These are phyloP conservation scores for Ceratocystis cubensis DNA, from an alignment of 2,329 filamentous ascomycete species.

Conservation along the genomic window DNA sequence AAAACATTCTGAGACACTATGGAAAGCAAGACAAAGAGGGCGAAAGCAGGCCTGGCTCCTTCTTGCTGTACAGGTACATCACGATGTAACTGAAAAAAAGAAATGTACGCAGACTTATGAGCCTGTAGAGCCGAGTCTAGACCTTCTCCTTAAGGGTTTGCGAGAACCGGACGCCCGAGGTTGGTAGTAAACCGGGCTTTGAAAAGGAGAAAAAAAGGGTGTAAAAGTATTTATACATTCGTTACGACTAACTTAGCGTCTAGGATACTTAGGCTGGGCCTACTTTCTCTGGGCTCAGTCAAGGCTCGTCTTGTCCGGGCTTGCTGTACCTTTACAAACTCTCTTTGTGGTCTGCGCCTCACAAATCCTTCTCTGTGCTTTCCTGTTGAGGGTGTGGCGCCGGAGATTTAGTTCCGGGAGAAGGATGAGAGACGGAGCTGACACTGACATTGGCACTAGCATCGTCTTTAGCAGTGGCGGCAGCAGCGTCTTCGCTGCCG, in stretches of 20 bases:
- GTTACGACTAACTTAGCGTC: not conserved
- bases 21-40: not conserved
- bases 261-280: too few relatives aligned
- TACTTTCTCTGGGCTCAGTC: too few relatives aligned
- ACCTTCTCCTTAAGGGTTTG: too few relatives aligned
- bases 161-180: too few relatives aligned
- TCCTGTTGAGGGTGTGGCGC: not conserved
- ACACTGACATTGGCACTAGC: not conserved
- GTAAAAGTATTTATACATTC: conserved; percentile 2
- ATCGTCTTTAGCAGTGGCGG: not conserved
- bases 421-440: not conserved
- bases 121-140: too few relatives aligned
- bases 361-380: not conserved
- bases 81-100: not conserved
- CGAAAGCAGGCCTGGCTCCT: not conserved
- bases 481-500: not conserved
- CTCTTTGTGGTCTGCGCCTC: not conserved
- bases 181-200: not conserved
- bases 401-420: conserved; percentile 7
- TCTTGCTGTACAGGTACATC: not conserved
- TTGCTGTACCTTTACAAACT: too few relatives aligned
- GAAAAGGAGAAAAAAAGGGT: conserved; percentile 9
- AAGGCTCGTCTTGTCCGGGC: too few relatives aligned
- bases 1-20: not conserved
- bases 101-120: not conserved